A percentile compares a stretch with the other conserved stretches of the same genome.
Conservation (phyloP, 371 early-diverging fungal genomes). For the Blyttiomyces sp. region DNA sequence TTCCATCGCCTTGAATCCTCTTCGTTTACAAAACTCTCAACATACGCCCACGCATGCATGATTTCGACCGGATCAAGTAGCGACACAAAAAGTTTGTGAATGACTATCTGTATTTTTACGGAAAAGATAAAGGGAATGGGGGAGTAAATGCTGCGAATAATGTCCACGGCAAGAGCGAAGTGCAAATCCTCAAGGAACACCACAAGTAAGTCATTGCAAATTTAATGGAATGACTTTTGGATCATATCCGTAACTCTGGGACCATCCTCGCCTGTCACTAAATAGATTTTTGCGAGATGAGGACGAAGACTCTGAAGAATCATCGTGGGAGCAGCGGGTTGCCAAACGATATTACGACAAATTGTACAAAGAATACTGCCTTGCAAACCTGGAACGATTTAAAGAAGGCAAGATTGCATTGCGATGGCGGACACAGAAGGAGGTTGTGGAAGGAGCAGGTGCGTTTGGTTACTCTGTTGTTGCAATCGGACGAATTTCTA, state of each 20-base stretch:
- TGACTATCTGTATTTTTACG: slow-evolving; percentile 47
- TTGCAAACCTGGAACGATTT: slow-evolving; percentile 72
- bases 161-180: slow-evolving; percentile 42
- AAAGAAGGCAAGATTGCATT: slow-evolving; percentile 76
- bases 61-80: slow-evolving; percentile 2
- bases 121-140: neutral
- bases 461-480: neutral
- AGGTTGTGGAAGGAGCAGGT: slow-evolving; percentile 77
- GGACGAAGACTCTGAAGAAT: slow-evolving; percentile 37
- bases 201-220: slow-evolving; percentile 46
- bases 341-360: slow-evolving; percentile 83
- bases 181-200: slow-evolving; percentile 58
- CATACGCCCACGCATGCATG: neutral
- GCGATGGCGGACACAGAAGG: slow-evolving; percentile 78
- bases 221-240: neutral
- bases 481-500: no score
- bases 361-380: slow-evolving; percentile 81
- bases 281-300: slow-evolving; percentile 53
- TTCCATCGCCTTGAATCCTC: neutral
- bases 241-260: neutral
- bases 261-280: neutral
- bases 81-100: slow-evolving; percentile 58
- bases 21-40: neutral
- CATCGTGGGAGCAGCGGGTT: slow-evolving; percentile 72
- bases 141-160: neutral